Evolutionary conservation across 176 grass and related monocot genomes (phyloP).

Genomic region (Carex myosuroides): DNA sequence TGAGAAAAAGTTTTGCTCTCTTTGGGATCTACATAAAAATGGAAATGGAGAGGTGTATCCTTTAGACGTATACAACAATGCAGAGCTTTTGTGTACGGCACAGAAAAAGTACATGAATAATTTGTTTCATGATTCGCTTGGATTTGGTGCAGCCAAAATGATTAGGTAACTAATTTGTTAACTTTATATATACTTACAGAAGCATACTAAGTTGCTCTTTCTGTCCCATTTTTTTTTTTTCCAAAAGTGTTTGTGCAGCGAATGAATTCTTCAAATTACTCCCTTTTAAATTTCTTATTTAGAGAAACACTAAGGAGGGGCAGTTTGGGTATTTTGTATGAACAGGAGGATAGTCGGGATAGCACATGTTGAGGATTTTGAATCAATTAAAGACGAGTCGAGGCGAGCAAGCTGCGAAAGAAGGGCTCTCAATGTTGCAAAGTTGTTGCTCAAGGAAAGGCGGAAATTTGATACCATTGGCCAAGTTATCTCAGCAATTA

Average conservation of each 20-base stretch:
- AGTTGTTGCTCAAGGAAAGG: slow-evolving; percentile 61
- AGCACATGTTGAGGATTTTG: slow-evolving; percentile 82
- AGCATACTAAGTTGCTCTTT: background rate
- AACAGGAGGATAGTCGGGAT: slow-evolving; percentile 87
- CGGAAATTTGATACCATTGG: slow-evolving; percentile 36
- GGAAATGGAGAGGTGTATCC: slow-evolving; percentile 79
- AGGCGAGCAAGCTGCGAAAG: slow-evolving; percentile 64
- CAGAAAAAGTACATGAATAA: slow-evolving; percentile 80
- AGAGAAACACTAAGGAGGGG: background rate
- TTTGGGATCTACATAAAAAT: slow-evolving; percentile 80
- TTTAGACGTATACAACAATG: slow-evolving; percentile 58
- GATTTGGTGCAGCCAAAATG: slow-evolving; percentile 97
- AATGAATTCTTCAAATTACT: background rate
- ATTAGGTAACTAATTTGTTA: slow-evolving; percentile 51
- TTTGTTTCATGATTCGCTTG: slow-evolving; percentile 86
- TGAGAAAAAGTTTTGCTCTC: slow-evolving; percentile 55
- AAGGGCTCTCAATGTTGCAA: slow-evolving; percentile 54
- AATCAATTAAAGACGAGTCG: slow-evolving; percentile 55
- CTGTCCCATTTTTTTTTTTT: background rate
- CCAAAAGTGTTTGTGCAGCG: background rate
- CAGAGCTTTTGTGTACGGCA: slow-evolving; percentile 32
- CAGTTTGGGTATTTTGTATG: background rate
- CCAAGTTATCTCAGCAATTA: slow-evolving; percentile 45
- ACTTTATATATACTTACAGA: background rate
- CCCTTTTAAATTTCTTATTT: background rate